Conservation (phyloP, 148 eudicot species). For the Chenopodium album region DNA sequence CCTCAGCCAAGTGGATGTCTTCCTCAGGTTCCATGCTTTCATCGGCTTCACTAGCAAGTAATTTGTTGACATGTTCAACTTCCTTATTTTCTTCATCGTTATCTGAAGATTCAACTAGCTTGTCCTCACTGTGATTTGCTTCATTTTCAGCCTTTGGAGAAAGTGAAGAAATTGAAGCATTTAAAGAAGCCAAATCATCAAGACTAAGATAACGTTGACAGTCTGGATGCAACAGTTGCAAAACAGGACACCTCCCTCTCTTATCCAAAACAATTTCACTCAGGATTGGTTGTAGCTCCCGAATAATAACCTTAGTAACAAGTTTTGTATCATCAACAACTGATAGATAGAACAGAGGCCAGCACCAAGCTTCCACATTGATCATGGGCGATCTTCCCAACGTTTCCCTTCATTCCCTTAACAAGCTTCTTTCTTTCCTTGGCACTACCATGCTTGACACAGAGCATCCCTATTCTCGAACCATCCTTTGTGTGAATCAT, state of each 20-base stretch:
- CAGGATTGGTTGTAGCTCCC: slow-evolving; percentile 57
- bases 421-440: slow-evolving; percentile 92
- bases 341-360: slow-evolving; percentile 54
- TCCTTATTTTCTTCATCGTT: slow-evolving; percentile 38
- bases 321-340: slow-evolving; percentile 94
- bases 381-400: slow-evolving; percentile 70
- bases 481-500: slow-evolving; percentile 88
- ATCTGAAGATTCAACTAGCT: slow-evolving; percentile 33
- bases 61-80: slow-evolving; percentile 29
- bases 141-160: slow-evolving; percentile 48
- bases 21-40: slow-evolving; percentile 26
- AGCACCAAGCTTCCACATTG: slow-evolving; percentile 77
- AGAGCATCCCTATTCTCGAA: slow-evolving; percentile 72
- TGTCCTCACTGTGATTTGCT: slow-evolving; percentile 23
- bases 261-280: slow-evolving; percentile 72
- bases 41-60: slow-evolving; percentile 28
- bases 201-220: slow-evolving; percentile 76
- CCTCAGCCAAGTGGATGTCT: slow-evolving; percentile 42
- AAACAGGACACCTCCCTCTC: slow-evolving; percentile 76
- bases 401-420: slow-evolving; percentile 76
- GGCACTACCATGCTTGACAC: slow-evolving; percentile 85
- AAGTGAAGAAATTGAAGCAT: slow-evolving; percentile 64
- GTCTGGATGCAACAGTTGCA: slow-evolving; percentile 85
- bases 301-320: slow-evolving; percentile 69
- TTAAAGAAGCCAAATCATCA: slow-evolving; percentile 68